Evolutionary conservation across 345 rosid genomes (phyloP).

Genomic region (Aegle marmelos): DNA sequence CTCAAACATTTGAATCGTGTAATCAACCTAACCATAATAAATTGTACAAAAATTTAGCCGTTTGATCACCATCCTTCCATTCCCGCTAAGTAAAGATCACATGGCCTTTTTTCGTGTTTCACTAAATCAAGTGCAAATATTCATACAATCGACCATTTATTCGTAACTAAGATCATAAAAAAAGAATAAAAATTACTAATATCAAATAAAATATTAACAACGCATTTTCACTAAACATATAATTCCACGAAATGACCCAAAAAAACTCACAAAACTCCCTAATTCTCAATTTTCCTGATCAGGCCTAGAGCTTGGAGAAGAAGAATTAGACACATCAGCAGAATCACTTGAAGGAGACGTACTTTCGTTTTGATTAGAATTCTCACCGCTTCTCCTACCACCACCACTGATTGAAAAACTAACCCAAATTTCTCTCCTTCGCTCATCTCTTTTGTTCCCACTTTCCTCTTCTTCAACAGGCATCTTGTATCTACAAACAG

Average conservation of each 20-base stretch:
- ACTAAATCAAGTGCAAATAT: neutral
- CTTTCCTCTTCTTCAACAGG: slow-evolving; percentile 56
- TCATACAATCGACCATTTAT: too few species aligned
- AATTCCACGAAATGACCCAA: neutral
- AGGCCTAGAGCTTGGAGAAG: slow-evolving; percentile 9
- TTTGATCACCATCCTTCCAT: neutral
- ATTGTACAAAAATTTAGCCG: neutral
- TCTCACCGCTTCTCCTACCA: slow-evolving; percentile 20
- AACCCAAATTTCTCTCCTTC: slow-evolving; percentile 54
- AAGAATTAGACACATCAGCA: slow-evolving; percentile 15
- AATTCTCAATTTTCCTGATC: slow-evolving; percentile 24
- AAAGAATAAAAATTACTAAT: neutral
- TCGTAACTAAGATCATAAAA: too few species aligned
- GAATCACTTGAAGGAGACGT: slow-evolving; percentile 15
- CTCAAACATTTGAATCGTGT: neutral
- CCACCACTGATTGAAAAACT: slow-evolving; percentile 40
- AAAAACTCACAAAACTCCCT: neutral
- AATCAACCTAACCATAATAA: neutral
- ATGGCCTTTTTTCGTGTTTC: neutral
- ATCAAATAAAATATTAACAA: neutral
- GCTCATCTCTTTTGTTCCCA: slow-evolving; percentile 32
- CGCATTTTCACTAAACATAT: neutral
- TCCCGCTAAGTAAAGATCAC: neutral
- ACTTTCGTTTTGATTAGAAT: slow-evolving; percentile 20
- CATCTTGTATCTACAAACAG: slow-evolving; percentile 78